A percentile compares a stretch with the other conserved stretches of the same genome.
These are phyloP conservation scores for Saturnispora bothae DNA, from an alignment of 805 yeast genomes.

Conservation along the genomic window DNA sequence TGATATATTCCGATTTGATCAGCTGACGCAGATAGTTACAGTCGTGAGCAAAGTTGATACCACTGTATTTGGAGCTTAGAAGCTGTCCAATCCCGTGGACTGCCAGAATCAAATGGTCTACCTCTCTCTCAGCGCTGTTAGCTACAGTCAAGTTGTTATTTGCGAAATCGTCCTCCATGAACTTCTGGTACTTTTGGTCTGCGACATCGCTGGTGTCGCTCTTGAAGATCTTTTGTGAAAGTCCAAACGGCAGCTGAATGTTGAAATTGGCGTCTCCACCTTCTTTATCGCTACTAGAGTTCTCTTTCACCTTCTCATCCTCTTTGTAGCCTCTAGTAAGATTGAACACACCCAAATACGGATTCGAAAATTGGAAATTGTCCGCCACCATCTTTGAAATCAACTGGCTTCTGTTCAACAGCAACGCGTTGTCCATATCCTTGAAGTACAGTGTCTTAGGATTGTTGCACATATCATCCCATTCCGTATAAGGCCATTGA, in stretches of 20 bases:
- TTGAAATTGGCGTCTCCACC: background rate
- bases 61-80: conserved; percentile 65
- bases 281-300: background rate
- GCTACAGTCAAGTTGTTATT: conserved; percentile 34
- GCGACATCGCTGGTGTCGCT: conserved; percentile 9
- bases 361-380: conserved; percentile 17
- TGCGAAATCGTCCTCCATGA: conserved; percentile 40
- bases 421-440: conserved; percentile 16
- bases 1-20: conserved; percentile 38
- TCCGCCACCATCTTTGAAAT: conserved; percentile 22
- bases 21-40: conserved; percentile 54
- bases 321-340: conserved; percentile 39
- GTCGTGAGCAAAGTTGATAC: conserved; percentile 80
- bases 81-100: conserved; percentile 94
- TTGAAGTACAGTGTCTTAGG: conserved; percentile 23
- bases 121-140: conserved; percentile 30
- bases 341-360: conserved; percentile 37
- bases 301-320: conserved; percentile 9
- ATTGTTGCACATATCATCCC: conserved; percentile 17
- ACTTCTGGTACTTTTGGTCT: conserved; percentile 31
- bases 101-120: conserved; percentile 61
- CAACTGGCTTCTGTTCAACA: conserved; percentile 21
- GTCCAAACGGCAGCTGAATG: background rate
- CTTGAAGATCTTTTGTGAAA: conserved; percentile 1
- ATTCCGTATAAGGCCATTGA: conserved; percentile 22